phyloP scores from a whole-genome alignment of 139 green algal species.

The Auxenochlorella pyrenoidosa region DNA sequence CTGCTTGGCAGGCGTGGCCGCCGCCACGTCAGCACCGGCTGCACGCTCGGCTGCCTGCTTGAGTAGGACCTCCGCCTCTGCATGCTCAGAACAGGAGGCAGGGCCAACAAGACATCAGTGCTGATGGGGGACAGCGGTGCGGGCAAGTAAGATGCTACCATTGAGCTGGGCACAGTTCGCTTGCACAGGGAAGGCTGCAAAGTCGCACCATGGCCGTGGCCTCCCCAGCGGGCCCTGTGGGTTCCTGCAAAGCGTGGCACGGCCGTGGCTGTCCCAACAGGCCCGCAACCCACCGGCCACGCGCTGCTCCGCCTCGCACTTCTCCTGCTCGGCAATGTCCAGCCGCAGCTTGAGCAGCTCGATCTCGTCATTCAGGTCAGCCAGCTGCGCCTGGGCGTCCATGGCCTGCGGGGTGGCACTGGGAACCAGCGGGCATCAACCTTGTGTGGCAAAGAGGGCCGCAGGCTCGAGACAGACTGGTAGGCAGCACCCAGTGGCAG shows the following conservation, averaged over 20 bases:
- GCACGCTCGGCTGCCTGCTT: background rate
- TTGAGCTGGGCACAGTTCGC: too few species aligned
- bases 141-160: too few species aligned
- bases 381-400: constrained; percentile 61
- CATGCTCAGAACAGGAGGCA: too few species aligned
- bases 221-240: too few species aligned
- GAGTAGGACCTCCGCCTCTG: constrained; percentile 2
- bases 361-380: constrained; percentile 66
- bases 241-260: too few species aligned
- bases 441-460: too few species aligned
- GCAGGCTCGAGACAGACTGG: too few species aligned
- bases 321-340: constrained; percentile 74
- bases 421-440: background rate
- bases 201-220: too few species aligned
- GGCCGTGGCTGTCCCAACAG: too few species aligned
- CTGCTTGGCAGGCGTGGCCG: background rate
- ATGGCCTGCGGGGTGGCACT: constrained; percentile 44
- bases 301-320: constrained; percentile 59
- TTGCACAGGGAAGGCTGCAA: background rate
- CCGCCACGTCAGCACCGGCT: background rate
- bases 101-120: too few species aligned
- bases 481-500: too few species aligned
- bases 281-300: constrained; percentile 49
- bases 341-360: constrained; percentile 78
- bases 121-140: too few species aligned